A percentile compares a stretch with the other conserved stretches of the same genome.
phyloP scores from a whole-genome alignment of 2,329 filamentous ascomycete genomes.

The Ophiostoma perfectum region DNA sequence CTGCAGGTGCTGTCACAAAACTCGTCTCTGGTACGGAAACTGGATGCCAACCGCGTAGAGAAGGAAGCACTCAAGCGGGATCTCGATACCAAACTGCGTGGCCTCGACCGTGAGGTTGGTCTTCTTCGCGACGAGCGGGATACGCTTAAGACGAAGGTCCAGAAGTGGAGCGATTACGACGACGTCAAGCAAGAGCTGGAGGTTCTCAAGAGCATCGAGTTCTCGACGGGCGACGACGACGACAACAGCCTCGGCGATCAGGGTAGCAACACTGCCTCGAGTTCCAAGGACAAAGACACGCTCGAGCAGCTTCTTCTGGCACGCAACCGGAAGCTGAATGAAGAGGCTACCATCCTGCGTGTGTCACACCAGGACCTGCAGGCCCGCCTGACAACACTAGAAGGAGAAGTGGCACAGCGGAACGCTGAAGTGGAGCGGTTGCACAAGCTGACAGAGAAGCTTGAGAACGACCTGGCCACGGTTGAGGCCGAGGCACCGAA shows the following conservation, averaged over 20 bases:
- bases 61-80: slow-evolving; percentile 74
- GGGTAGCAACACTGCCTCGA: slow-evolving; percentile 24
- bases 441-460: slow-evolving; percentile 75
- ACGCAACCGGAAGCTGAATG: slow-evolving; percentile 92
- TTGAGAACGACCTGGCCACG: slow-evolving; percentile 85
- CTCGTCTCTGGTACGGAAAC: slow-evolving; percentile 79
- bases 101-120: slow-evolving; percentile 71
- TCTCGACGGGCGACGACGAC: slow-evolving; percentile 83
- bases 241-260: slow-evolving; percentile 44
- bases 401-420: slow-evolving; percentile 75
- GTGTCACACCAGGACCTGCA: slow-evolving; percentile 94
- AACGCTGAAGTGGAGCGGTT: slow-evolving; percentile 83
- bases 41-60: slow-evolving; percentile 78
- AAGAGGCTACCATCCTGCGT: slow-evolving; percentile 85
- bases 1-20: slow-evolving; percentile 89
- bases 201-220: slow-evolving; percentile 95
- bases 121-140: slow-evolving; percentile 77
- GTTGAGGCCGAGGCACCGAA: slow-evolving; percentile 82
- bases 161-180: slow-evolving; percentile 90
- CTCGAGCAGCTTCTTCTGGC: slow-evolving; percentile 86
- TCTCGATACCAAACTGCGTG: slow-evolving; percentile 67
- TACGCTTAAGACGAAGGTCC: slow-evolving; percentile 69
- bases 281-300: slow-evolving; percentile 67
- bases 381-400: slow-evolving; percentile 67
- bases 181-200: slow-evolving; percentile 94